Evolutionary conservation across 2,329 filamentous ascomycete genomes (phyloP), one percentile per base, ranked within the genome.

Genomic region (Colletotrichum cereale): DNA sequence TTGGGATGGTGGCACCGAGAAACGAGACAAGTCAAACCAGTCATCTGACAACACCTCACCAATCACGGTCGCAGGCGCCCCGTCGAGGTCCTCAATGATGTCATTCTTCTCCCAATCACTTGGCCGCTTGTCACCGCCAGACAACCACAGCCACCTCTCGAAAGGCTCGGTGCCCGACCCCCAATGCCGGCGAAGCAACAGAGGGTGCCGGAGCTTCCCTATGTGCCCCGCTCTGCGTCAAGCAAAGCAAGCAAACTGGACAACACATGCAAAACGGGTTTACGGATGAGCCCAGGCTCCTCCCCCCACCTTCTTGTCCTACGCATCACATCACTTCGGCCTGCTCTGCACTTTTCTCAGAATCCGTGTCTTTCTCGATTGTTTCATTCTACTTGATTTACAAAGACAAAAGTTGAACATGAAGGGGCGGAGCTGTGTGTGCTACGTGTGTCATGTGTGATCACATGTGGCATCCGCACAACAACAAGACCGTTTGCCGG

Each of bases 71-170:
- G 34, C 50, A 50, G 50, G 26, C 44, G 24, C 48, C 31, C 31
- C 8, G n/a, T 12, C 29, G 47, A 24, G 11, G 44, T 36, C 53
- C 21, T 16, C 29, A 26, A 65, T 71, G 67, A 71, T 62, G 67
- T 71, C 67, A 71, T 57, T 44, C 12, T 52, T 3, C 5, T 21
- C 7, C 38, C 24, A 26, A 21, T 53, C 50, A 36, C 47, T 55
- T 29, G 31, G 56, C 53, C 40, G 34, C 53, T 29, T 38, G 47
- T 40, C 44, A 62, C 31, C 60, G 21, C 34, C 34, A 55, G 48
- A 18, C 48, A 29, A 29, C 48, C 48, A 52, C 5, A 29, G 26
- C 24, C 48, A 18, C 48, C 48, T 29, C 48, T 29, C 24, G 48
- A 31, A 44, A 44, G 42, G 42, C 18, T 44, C 42, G 18, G 42